Conservation (phyloP, 169 alveolate genomes). For the Plasmodium ovale region DNA sequence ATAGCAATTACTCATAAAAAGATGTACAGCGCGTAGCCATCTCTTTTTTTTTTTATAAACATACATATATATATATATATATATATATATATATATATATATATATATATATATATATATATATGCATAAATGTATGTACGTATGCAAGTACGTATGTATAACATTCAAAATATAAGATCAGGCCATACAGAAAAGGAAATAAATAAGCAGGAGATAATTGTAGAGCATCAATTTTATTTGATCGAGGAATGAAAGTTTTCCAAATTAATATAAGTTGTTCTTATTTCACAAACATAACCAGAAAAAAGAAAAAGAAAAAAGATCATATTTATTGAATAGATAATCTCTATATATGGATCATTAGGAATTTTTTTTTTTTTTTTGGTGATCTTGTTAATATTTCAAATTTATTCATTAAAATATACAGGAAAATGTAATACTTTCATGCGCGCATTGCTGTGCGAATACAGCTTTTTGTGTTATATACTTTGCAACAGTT, state of each 20-base stretch:
- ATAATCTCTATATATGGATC: constrained; percentile 59
- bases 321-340: constrained; percentile 17
- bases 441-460: constrained; percentile 2
- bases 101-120: not conserved
- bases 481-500: too few relatives aligned
- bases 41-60: not conserved
- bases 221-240: not conserved
- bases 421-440: constrained; percentile 68
- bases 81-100: too few relatives aligned
- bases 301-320: constrained; percentile 10
- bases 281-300: constrained; percentile 7
- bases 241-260: constrained; percentile 53
- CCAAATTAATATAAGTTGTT: constrained; percentile 26
- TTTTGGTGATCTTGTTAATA: constrained; percentile 34
- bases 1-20: not conserved
- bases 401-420: constrained; percentile 48
- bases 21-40: not conserved
- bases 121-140: not conserved
- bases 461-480: not conserved
- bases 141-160: too few relatives aligned
- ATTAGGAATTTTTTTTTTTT: constrained; percentile 39
- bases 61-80: not conserved
- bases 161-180: not conserved
- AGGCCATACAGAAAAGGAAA: not conserved
- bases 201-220: constrained; percentile 18